Evolutionary conservation across 495 filamentous ascomycete species (phyloP), one percentile per base, ranked within the genome.

Genomic region (Neurospora sp.): DNA sequence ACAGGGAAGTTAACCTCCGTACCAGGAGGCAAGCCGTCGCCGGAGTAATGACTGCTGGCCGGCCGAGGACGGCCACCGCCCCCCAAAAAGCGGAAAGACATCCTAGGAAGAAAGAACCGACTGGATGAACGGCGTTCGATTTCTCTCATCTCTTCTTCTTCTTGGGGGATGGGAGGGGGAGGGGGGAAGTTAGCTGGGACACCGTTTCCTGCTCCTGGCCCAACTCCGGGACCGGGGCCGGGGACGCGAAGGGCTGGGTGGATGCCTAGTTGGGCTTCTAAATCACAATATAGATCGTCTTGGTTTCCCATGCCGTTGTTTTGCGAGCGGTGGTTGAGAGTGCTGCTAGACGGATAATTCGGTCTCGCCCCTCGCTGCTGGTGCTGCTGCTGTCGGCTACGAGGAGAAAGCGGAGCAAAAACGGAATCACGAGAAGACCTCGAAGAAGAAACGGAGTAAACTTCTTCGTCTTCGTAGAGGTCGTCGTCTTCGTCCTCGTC

Each of bases 11-110:
- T 74, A 14, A 76, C 66, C 10, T 79, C 77, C 1, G 79, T 79
- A 11, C 40, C 77, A 0, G 78, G 78, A 20, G 79, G 74, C n/a
- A 73, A 12, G 0, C 79, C 78, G n/a, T 77, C 77, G 39, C 79
- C 80, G 1, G 79, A 75, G 39, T 78, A 79, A 35, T 76, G 74
- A 41, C 74, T 81, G 72, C 78, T 79, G 35, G 75, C 74, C 71
- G 84, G 73, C 49, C 75, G 69, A 23, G 74, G 72, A 39, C 75
- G 70, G 74, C 31, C 3, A 5, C 31, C 3, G 6, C 23, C 18
- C 7, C 35, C 27, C 18, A 79, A 79, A 75, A 84, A 80, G 44
- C 84, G 74, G 42, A 75, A 73, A 37, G 79, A 80, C 60, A 84
- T 73, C 4, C 77, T 42, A 2, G 82, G 82, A 35, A 81, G 80